phyloP scores from a whole-genome alignment of 768 basidiomycete genomes.

The Hysterangium stoloniferum region DNA sequence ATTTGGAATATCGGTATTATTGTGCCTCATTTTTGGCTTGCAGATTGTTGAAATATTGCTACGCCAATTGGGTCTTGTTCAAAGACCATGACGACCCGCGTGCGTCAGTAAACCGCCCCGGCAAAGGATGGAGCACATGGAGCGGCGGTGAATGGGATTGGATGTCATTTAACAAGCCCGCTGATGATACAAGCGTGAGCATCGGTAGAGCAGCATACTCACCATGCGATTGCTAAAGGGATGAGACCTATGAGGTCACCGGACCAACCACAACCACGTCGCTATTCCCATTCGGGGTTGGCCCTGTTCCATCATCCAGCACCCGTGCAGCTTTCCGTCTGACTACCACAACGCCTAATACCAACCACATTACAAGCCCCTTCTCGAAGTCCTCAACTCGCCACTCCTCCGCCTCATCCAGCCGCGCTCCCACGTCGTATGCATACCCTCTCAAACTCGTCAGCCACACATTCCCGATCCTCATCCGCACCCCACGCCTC shows the following conservation, averaged over 20 bases:
- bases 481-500: slow-evolving; percentile 58
- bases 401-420: slow-evolving; percentile 29
- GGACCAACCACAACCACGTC: not conserved
- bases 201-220: slow-evolving; percentile 12
- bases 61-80: slow-evolving; percentile 69
- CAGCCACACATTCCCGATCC: slow-evolving; percentile 42
- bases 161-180: slow-evolving; percentile 47
- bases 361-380: slow-evolving; percentile 17
- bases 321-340: not conserved
- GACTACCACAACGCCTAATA: not conserved
- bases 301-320: too few species aligned
- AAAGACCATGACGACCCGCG: slow-evolving; percentile 62
- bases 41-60: slow-evolving; percentile 72
- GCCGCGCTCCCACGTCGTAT: slow-evolving; percentile 22
- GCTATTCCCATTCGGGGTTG: too few species aligned
- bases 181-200: slow-evolving; percentile 6
- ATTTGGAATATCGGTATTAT: too few species aligned
- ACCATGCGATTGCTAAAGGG: slow-evolving; percentile 31
- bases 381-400: slow-evolving; percentile 23
- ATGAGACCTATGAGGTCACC: not conserved
- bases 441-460: slow-evolving; percentile 10
- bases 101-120: slow-evolving; percentile 56
- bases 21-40: slow-evolving; percentile 25
- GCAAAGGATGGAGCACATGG: slow-evolving; percentile 53
- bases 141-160: slow-evolving; percentile 64